Evolutionary conservation across 345 rosid genomes (phyloP).

Genomic region (Linum tenue): DNA sequence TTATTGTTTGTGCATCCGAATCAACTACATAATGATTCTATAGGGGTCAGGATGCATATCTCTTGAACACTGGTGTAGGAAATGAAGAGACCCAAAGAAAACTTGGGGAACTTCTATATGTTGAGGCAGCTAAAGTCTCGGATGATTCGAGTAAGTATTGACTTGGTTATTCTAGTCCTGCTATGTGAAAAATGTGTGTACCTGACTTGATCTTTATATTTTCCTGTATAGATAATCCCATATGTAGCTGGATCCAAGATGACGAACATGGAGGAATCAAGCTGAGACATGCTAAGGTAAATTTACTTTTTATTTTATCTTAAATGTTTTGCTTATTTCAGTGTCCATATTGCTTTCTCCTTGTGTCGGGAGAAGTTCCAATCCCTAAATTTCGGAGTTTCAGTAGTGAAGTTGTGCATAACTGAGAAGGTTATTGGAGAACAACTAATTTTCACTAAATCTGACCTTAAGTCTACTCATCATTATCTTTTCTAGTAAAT

Average conservation of each 20-base stretch:
- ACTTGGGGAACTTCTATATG: constrained; percentile 38
- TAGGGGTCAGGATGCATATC: constrained; percentile 53
- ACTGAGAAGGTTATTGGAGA: no score
- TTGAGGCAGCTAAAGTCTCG: constrained; percentile 24
- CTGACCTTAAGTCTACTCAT: no score
- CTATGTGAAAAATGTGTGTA: neutral
- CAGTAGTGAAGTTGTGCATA: no score
- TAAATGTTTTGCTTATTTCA: no score
- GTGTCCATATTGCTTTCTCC: neutral
- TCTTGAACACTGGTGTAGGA: constrained; percentile 56
- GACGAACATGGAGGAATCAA: constrained; percentile 54
- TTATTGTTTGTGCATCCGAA: neutral
- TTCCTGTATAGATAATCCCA: constrained; percentile 23
- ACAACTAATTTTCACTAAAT: no score
- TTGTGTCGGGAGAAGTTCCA: neutral
- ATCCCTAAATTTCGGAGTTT: neutral
- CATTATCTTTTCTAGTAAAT: no score
- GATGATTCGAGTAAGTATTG: constrained; percentile 33
- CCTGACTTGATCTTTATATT: constrained; percentile 9
- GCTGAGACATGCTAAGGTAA: constrained; percentile 77
- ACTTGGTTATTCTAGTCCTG: neutral
- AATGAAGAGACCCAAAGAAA: constrained; percentile 43
- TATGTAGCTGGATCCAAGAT: constrained; percentile 68
- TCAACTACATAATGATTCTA: constrained; percentile 8
- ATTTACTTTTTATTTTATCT: neutral